A percentile compares a stretch with the other conserved stretches of the same genome.
These are phyloP conservation scores for Amylostereum chailletii DNA, from an alignment of 1,284 basidiomycete species.

Conservation along the genomic window DNA sequence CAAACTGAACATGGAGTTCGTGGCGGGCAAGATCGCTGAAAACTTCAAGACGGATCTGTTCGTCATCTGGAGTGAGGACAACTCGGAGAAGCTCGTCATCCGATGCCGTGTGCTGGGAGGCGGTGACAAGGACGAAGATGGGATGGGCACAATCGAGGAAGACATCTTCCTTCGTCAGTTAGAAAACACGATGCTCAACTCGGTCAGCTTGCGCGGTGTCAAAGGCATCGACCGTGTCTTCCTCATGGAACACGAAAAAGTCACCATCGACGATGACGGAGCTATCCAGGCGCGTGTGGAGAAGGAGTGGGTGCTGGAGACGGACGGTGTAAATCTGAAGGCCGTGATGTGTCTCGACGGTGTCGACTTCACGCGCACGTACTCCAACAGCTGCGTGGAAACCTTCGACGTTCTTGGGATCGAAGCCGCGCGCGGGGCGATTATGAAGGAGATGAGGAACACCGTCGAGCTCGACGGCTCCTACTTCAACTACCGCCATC, in stretches of 20 bases:
- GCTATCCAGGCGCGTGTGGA: conserved; percentile 50
- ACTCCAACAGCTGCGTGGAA: conserved; percentile 97
- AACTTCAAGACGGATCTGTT: conserved; percentile 96
- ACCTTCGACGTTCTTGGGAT: conserved; percentile 96
- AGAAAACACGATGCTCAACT: conserved; percentile 93
- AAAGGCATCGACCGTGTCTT: conserved; percentile 90
- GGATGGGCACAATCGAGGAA: conserved; percentile 73
- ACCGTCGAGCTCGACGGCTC: conserved; percentile 99
- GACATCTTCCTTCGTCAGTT: conserved; percentile 96
- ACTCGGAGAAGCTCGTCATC: conserved; percentile 94
- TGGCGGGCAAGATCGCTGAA: conserved; percentile 89
- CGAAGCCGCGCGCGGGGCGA: conserved; percentile 90
- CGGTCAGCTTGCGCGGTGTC: conserved; percentile 93
- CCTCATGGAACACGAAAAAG: conserved; percentile 84
- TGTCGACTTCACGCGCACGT: conserved; percentile 87
- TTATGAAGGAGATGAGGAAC: conserved; percentile 86
- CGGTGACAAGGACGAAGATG: conserved; percentile 87
- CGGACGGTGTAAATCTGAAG: conserved; percentile 93
- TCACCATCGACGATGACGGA: conserved; percentile 58
- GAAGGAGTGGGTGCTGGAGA: conserved; percentile 96
- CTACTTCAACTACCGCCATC: conserved; percentile 98
- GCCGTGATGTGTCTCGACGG: conserved; percentile 92
- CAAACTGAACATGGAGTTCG: conserved; percentile 92
- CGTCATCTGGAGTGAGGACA: conserved; percentile 99
- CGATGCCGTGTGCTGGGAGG: conserved; percentile 92